Conservation (phyloP, 345 rosid genomes). For the Euclidium syriacum region DNA sequence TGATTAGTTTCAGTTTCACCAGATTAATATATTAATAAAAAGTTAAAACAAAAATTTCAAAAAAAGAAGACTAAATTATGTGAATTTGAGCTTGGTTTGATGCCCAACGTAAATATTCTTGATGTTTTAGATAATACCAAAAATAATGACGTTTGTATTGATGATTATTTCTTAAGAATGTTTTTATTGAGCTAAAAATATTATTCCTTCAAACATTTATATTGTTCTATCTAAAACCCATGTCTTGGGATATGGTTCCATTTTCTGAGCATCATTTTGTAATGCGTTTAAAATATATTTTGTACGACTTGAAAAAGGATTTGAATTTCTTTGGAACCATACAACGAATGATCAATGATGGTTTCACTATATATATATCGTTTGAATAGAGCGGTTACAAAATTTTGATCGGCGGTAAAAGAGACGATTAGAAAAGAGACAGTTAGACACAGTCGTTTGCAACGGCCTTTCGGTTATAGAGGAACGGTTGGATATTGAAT, state of each 20-base stretch:
- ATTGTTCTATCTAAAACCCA: conserved; percentile 19
- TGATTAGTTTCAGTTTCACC: conserved; percentile 21
- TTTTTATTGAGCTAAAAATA: neutral
- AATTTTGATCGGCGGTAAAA: no score
- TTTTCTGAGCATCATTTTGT: conserved; percentile 9
- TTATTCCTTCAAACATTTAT: conserved; percentile 10
- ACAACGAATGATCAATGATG: no score
- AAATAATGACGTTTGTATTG: conserved; percentile 6
- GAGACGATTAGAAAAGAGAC: no score
- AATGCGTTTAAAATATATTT: no score
- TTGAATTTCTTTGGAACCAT: no score
- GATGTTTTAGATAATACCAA: neutral
- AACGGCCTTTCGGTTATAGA: no score
- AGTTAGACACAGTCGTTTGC: no score
- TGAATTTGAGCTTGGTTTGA: conserved; percentile 22
- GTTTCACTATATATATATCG: no score
- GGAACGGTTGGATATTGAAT: no score
- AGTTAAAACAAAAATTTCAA: neutral
- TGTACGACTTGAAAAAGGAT: no score
- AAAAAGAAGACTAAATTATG: conserved; percentile 22
- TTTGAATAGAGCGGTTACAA: no score
- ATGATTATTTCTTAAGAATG: neutral
- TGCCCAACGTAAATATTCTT: conserved; percentile 15
- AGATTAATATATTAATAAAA: neutral
- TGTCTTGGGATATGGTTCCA: conserved; percentile 24